Evolutionary conservation across 2,329 filamentous ascomycete species (phyloP), one percentile per base, ranked within the genome.

Genomic region (Exserohilum rostratum): DNA sequence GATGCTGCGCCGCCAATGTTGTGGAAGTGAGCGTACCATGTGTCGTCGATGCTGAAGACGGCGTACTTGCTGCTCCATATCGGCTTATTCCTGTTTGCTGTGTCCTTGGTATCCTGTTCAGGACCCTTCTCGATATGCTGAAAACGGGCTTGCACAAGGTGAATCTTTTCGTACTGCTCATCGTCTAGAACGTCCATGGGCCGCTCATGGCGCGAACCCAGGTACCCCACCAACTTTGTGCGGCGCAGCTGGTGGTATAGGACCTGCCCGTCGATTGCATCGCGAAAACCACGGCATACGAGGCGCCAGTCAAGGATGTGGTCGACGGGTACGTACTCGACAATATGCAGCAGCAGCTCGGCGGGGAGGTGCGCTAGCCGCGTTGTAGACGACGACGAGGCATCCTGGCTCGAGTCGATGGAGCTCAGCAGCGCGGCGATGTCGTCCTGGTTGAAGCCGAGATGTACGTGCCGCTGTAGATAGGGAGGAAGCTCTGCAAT

Each of bases 191-290:
- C 7, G 1, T 17, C 29, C 40, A 64, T 52, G 1, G 37, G 31
- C 2, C 30, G 27, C 17, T 38, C 35, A 3, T 35, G 6, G 17
- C 40, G 46, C 7, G 55, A 13, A 0, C 66, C 67, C 25, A 69
- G 25, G 35, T 60, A 68, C 7, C 67, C 68, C 13, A 70, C 50
- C 12, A 74, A 17, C 37, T 66, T 54, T 0, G 61, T 60, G 13
- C 68, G 51, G 9, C 44, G 60, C 6, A 74, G 30, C 38, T 62
- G 62, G 2, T 62, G 56, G 43, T 64, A 71, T 13, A 69, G 13
- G 1, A 72, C 53, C 2, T 58, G 62, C 1, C 68, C 66, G 34
- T 72, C 71, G n/a, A 74, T 69, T 7, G 60, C 65, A 55, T 74
- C 66, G 7, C 65, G 62, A 42, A 73, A 70, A 9, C 64, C 66